phyloP scores from a whole-genome alignment of 2,329 filamentous ascomycete genomes.

The Ophiostoma montium region DNA sequence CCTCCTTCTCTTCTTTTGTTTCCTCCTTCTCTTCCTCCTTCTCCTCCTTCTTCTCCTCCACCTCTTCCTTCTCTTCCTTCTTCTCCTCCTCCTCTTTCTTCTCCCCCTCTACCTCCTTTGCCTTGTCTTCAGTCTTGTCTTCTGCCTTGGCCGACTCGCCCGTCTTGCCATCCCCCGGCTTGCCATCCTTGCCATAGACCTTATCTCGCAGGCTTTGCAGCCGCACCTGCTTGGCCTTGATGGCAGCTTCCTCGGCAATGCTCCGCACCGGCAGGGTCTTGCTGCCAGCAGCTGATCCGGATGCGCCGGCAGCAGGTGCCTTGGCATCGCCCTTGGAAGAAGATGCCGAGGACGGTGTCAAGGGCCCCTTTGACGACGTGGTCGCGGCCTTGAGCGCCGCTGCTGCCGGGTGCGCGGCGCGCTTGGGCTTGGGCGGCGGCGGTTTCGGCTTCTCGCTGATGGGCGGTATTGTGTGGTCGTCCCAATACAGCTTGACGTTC shows the following conservation, averaged over 20 bases:
- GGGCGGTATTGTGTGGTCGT: slow-evolving; percentile 44
- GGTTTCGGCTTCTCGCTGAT: slow-evolving; percentile 37
- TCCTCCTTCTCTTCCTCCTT: slow-evolving; percentile 1
- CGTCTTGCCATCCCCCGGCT: background rate
- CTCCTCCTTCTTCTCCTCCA: background rate
- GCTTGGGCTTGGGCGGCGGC: slow-evolving; percentile 13
- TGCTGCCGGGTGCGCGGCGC: background rate
- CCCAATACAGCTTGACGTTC: slow-evolving; percentile 57
- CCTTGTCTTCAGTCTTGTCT: background rate
- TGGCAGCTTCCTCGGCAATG: slow-evolving; percentile 50
- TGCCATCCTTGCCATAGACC: slow-evolving; percentile 31
- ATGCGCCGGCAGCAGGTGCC: slow-evolving; percentile 8
- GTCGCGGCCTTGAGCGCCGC: background rate
- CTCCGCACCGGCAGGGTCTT: slow-evolving; percentile 31
- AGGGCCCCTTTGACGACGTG: background rate
- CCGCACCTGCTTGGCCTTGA: slow-evolving; percentile 47
- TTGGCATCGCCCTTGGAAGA: slow-evolving; percentile 15
- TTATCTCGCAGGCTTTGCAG: slow-evolving; percentile 40
- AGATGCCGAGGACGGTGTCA: slow-evolving; percentile 9
- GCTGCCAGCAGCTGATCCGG: slow-evolving; percentile 7
- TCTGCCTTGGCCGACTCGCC: too few species aligned
- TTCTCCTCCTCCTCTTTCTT: background rate
- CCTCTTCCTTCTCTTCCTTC: background rate
- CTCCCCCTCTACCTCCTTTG: slow-evolving; percentile 4
- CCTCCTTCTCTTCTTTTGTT: background rate